Base-by-base conservation (phyloP, 169 alveolate species). In the Babesia bovis region DNA sequence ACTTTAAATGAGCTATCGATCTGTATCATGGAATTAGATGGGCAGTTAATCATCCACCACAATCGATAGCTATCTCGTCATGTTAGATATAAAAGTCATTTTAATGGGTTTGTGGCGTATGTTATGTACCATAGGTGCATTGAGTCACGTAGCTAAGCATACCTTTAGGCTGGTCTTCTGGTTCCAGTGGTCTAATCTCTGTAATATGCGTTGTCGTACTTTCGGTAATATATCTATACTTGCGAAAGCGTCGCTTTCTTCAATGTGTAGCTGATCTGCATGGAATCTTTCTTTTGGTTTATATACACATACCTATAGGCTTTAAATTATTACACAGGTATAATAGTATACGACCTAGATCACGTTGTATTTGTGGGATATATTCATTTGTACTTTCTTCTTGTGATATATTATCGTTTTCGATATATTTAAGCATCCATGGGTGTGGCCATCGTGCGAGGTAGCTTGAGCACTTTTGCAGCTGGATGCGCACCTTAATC, bases 391-490 rank as follows among this genome's bases (percentile, higher is more conserved):
- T 28, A 17, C n/a, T 26, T 63, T 26, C 66, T 28, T 30, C 63
- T 47, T 41, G 40, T 25, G 53, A 4, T 40, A 45, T 17, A 21
- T 26, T 32, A 0, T 1, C 17, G 12, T 30, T 30, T n/a, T 7
- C 60, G n/a, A 30, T 33, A 25, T 15, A 33, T 52, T 19, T 44
- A 26, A 47, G 21, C 73, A 78, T 30, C 57, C 60, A 58, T 9
- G 87, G 87, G 53, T 78, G 87, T 25, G 87, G 87, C 83, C 82
- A 78, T 3, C 84, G 35, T 57, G 72, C 73, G 1, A 69, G 21
- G 30, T 36, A 41, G 33, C 59, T 41, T 21, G 72, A 51, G 23
- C 38, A 36, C 42, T 69, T 78, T 30, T 78, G 87, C 25, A 78
- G 63, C 45, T 66, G 71, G 17, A 78, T 45, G 26, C 87, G 66